Conservation (phyloP, 257 asterid genomes). For the Salvia rosmarinus region DNA sequence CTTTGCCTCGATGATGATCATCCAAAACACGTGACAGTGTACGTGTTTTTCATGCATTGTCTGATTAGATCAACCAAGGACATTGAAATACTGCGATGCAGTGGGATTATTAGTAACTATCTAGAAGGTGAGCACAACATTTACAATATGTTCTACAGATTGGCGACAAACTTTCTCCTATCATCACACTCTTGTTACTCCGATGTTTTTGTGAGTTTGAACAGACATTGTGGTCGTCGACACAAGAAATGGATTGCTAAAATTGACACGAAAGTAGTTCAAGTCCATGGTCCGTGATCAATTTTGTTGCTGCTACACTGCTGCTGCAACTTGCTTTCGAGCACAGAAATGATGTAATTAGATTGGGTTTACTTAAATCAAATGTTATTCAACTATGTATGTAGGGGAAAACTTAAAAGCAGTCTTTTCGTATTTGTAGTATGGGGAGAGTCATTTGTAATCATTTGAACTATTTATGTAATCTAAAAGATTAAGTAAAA, state of each 20-base stretch:
- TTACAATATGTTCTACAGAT: neutral
- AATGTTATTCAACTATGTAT: too few relatives aligned
- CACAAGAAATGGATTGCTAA: conserved; percentile 1
- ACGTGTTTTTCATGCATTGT: conserved; percentile 40
- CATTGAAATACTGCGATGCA: conserved; percentile 29
- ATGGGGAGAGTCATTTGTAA: too few relatives aligned
- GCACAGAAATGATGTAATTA: neutral
- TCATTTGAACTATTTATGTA: too few relatives aligned
- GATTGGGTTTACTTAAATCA: neutral
- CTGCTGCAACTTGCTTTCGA: neutral
- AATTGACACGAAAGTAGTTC: neutral
- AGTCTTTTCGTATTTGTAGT: too few relatives aligned
- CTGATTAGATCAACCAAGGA: conserved; percentile 38
- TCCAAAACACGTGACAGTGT: conserved; percentile 27
- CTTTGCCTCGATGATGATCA: neutral
- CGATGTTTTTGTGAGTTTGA: neutral
- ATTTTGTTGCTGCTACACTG: neutral
- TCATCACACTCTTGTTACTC: conserved; percentile 13
- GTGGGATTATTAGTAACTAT: conserved; percentile 33
- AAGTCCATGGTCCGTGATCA: conserved; percentile 2
- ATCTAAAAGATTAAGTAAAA: too few relatives aligned
- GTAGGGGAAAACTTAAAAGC: too few relatives aligned
- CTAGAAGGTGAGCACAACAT: conserved; percentile 35
- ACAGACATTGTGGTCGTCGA: neutral
- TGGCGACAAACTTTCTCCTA: conserved; percentile 10